Evolutionary conservation across 1,284 basidiomycete genomes (phyloP), one percentile per base, ranked within the genome.

Genomic region (Rhodotorula sp.): DNA sequence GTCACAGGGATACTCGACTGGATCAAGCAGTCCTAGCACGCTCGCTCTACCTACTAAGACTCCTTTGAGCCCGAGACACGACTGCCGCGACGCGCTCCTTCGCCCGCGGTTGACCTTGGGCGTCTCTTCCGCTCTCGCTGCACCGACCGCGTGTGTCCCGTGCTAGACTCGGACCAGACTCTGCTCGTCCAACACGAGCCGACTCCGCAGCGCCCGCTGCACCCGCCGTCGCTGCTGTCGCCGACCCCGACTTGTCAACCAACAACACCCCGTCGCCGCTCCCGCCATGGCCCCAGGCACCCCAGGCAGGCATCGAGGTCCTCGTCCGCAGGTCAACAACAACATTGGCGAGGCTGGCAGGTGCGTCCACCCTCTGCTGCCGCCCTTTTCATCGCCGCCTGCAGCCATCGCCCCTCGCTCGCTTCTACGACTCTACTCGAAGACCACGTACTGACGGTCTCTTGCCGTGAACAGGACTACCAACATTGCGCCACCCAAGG

Each of bases 331-430:
- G 50, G 53, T 62, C 44, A 70, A 72, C 71, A 72, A 74, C 66
- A 62, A 72, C 55, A 74, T 74, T 14, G 73, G 73, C 23, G 65
- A 70, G 25, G 65, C 68, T 12, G 73, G 73, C 27, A 52, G 73
- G 73, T 70, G 10, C 48, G 73, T 42, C 45, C 12, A 17, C 4
- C 23, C 21, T 4, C 27, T 41, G 16, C 12, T n/a, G 42, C 41
- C 45, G 17, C 48, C 25, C 50, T 7, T 5, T 13, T 21, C 7
- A 23, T 27, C 57, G 44, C 56, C 57, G 17, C 9, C 12, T 13
- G 50, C 17, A 9, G 7, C 44, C 14, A 19, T 25, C 64, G 25
- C 12, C 34, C 41, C 23, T 17, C 34, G 42, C 27, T n/a, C 27
- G 16, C 41, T 45, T 17, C 10, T 21, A 14, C 42, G n/a, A n/a